Conservation (phyloP, 192 early-diverging fungal species). For the Funneliformis mosseae region DNA sequence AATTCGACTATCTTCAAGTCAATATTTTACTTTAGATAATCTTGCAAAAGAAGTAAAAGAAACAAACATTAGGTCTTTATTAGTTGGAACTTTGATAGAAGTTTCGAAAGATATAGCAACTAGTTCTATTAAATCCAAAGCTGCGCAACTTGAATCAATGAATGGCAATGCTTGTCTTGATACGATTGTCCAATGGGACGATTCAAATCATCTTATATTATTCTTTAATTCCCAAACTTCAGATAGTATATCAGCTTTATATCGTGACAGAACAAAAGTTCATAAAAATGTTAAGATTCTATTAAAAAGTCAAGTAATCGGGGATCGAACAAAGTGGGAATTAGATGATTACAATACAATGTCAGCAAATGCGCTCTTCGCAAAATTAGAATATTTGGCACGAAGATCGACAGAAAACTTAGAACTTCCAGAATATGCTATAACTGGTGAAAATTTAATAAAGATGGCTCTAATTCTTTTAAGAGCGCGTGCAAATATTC, state of each 20-base stretch:
- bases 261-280: background rate
- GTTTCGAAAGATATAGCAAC: constrained; percentile 10
- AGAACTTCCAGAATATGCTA: background rate
- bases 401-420: background rate
- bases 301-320: background rate
- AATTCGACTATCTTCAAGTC: constrained; percentile 19
- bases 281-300: background rate
- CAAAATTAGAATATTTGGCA: background rate
- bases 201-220: constrained; percentile 1
- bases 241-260: background rate
- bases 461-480: constrained; percentile 30
- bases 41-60: background rate
- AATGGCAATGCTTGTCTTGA: background rate
- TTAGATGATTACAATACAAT: background rate
- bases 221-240: background rate
- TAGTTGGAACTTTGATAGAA: background rate
- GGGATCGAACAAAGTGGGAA: background rate
- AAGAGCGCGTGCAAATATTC: constrained; percentile 19
- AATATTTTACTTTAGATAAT: background rate
- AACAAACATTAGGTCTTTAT: background rate
- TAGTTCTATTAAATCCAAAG: background rate
- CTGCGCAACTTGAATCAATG: background rate
- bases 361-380: background rate
- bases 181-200: background rate
- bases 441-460: constrained; percentile 16